A percentile compares a stretch with the other conserved stretches of the same genome.
Evolutionary conservation across 2,329 filamentous ascomycete species (phyloP).

Genomic region (Fusarium sp.): DNA sequence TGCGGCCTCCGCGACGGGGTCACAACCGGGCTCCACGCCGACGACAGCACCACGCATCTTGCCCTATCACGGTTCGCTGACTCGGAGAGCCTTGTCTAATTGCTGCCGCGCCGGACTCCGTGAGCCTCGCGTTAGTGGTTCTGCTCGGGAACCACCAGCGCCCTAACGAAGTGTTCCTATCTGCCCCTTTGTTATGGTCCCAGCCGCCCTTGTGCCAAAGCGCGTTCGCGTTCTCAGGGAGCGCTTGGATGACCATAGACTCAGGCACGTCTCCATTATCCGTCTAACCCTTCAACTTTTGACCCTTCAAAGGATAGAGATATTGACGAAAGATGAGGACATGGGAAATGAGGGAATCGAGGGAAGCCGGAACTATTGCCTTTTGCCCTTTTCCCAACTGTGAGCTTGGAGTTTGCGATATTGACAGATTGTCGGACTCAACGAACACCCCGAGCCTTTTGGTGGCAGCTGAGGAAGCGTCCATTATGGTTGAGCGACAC

Average conservation of each 20-base stretch:
- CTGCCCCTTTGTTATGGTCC: conserved; percentile 36
- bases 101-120: conserved; percentile 12
- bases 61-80: conserved; percentile 3
- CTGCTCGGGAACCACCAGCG: neutral
- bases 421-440: neutral
- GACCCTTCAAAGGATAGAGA: conserved; percentile 3
- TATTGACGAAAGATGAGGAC: conserved; percentile 31
- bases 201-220: conserved; percentile 20
- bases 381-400: neutral
- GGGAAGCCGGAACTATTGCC: conserved; percentile 29
- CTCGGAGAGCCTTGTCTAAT: conserved; percentile 28
- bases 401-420: neutral
- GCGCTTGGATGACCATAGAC: conserved; percentile 13
- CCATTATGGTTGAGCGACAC: neutral
- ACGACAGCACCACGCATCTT: neutral
- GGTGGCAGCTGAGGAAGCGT: neutral
- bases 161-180: conserved; percentile 16
- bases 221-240: conserved; percentile 28
- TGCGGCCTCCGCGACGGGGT: conserved; percentile 5
- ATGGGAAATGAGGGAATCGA: conserved; percentile 24
- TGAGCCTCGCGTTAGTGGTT: conserved; percentile 26
- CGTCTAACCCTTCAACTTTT: conserved; percentile 10
- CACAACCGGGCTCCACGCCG: conserved; percentile 5
- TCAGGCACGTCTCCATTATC: conserved; percentile 7
- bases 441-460: neutral